Conservation (phyloP, 495 filamentous ascomycete species). For the Lophiostoma macrostomum region DNA sequence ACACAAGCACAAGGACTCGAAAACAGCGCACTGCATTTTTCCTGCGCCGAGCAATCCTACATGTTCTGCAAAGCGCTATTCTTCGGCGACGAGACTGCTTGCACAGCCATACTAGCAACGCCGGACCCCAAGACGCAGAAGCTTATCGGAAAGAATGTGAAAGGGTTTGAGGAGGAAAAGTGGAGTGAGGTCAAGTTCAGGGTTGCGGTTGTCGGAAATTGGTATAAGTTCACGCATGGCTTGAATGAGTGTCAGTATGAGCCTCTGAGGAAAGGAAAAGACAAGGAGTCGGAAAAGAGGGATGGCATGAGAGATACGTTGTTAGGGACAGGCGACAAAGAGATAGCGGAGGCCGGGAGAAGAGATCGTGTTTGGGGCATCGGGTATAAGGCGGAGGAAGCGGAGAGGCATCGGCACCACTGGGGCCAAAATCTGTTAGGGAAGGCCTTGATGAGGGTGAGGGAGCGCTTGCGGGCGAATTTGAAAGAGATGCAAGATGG, state of each 20-base stretch:
- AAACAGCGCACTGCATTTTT: background rate
- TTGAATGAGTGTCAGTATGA: no score
- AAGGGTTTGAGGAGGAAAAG: constrained; percentile 47
- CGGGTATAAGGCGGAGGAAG: constrained; percentile 52
- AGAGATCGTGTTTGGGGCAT: constrained; percentile 65
- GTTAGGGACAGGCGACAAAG: constrained; percentile 54
- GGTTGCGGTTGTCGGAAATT: constrained; percentile 60
- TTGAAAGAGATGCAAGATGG: constrained; percentile 6
- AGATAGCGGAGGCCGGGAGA: constrained; percentile 57
- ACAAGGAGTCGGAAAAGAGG: no score
- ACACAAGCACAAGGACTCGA: no score
- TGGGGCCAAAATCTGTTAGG: constrained; percentile 71
- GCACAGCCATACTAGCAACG: constrained; percentile 35
- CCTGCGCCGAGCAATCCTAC: constrained; percentile 28
- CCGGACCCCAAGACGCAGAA: constrained; percentile 44
- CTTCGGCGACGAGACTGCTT: constrained; percentile 36
- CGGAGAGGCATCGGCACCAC: constrained; percentile 44
- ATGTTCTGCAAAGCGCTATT: constrained; percentile 38
- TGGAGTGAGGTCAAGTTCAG: constrained; percentile 42
- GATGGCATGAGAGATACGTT: constrained; percentile 46
- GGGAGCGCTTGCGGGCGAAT: constrained; percentile 40
- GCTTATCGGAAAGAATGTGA: constrained; percentile 53
- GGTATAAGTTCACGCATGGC: constrained; percentile 53
- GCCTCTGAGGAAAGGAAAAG: no score
- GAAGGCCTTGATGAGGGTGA: constrained; percentile 52